Percentiles rank a stretch among this genome's conserved stretches.
These are phyloP conservation scores for Ceratobasidium sp. DNA, from an alignment of 1,284 basidiomycete species.

Conservation along the genomic window DNA sequence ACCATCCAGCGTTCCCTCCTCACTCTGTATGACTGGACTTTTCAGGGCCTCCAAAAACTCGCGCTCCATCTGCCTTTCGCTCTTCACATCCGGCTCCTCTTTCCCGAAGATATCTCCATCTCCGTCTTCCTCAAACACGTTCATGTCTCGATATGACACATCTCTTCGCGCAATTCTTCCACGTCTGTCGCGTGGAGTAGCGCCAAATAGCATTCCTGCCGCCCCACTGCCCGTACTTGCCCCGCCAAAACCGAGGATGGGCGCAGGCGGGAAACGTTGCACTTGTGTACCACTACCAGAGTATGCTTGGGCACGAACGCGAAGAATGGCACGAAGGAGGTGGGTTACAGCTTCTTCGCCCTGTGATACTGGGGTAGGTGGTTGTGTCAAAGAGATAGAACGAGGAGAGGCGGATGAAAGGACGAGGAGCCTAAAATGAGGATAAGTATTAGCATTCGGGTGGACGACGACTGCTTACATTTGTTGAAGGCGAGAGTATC, in stretches of 20 bases:
- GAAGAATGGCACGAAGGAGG: constrained; percentile 67
- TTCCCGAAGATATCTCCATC: constrained; percentile 36
- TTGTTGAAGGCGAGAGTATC: constrained; percentile 76
- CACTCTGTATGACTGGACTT: constrained; percentile 50
- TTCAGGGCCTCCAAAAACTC: constrained; percentile 68
- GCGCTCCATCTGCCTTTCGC: constrained; percentile 61
- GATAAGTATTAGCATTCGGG: background rate
- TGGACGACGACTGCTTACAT: constrained; percentile 61
- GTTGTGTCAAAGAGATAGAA: constrained; percentile 64
- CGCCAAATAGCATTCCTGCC: constrained; percentile 75
- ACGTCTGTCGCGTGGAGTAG: constrained; percentile 75
- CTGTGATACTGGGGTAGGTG: constrained; percentile 53
- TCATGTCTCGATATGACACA: constrained; percentile 14
- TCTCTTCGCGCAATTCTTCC: constrained; percentile 69
- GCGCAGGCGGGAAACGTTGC: constrained; percentile 40
- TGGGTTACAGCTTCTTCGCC: constrained; percentile 72
- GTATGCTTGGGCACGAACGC: constrained; percentile 20
- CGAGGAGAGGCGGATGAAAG: constrained; percentile 67
- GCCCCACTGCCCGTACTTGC: constrained; percentile 56
- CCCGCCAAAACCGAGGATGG: constrained; percentile 51
- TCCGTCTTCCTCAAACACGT: constrained; percentile 25
- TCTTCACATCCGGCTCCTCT: constrained; percentile 35
- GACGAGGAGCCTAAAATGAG: constrained; percentile 71
- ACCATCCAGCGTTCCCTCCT: constrained; percentile 2
- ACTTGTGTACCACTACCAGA: constrained; percentile 54